Base-by-base conservation (phyloP, 805 yeast genomes). In the Lipomyces lipofer region DNA sequence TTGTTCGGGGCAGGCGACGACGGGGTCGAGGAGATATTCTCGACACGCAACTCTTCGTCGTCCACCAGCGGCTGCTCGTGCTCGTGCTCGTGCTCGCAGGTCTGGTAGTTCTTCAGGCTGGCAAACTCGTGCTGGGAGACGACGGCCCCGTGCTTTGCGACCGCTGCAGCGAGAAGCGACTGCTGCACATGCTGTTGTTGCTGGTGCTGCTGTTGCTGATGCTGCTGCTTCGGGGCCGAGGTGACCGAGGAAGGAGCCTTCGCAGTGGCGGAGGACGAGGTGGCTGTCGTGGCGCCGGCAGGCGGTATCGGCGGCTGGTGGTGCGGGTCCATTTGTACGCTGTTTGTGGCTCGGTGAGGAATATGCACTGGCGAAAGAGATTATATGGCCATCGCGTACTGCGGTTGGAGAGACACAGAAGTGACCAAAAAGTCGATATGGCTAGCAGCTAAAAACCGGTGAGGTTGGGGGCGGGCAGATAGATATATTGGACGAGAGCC, bases 121-220 rank as follows among this genome's bases (percentile, higher is more conserved):
- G 25, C 25, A 36, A 36, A 36, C 22, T 25, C 25, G 19, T 25
- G 24, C 40, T 10, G 40, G 25, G 40, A 21, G 40, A 25, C 45
- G 44, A 15, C 52, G 12, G 57, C 29, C 39, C 43, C 25, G 30
- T 33, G 49, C 24, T 47, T 43, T 19, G 49, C 57, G 33, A 40
- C 56, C 22, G 56, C 56, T 15, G 57, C 43, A 17, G 52, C 50
- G n/a, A 49, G 48, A 12, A 51, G 51, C 32, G 51, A 47, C 35
- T 24, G 32, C 10, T 43, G 15, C 19, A 27, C 17, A 21, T 47
- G 33, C 24, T 36, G 28, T 25, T 33, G 49, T 52, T 61, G 43
- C 50, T 61, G 38, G 52, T 46, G 48, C 8, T 35, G 46, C 25
- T 50, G 54, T 21, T 29, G 52, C 22, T 29, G 52, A 9, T 42